phyloP scores from a whole-genome alignment of 192 early-diverging fungal species.

The Thamnidium elegans region DNA sequence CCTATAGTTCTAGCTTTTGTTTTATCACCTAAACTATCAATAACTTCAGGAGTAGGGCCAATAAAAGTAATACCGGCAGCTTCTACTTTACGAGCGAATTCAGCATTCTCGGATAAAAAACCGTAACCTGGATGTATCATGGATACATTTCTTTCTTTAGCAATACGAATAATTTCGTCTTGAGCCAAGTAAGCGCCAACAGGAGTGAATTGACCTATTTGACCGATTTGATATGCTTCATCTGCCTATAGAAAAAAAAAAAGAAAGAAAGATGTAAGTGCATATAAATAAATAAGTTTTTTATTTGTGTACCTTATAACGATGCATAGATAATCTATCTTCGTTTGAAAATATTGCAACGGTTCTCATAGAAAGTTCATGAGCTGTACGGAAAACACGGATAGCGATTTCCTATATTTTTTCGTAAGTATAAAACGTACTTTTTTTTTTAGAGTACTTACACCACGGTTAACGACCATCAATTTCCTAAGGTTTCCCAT shows the following conservation, averaged over 20 bases:
- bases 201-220: slow-evolving; percentile 72
- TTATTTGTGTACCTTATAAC: slow-evolving; percentile 66
- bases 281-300: background rate
- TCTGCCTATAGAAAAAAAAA: slow-evolving; percentile 62
- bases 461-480: slow-evolving; percentile 53
- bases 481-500: slow-evolving; percentile 49
- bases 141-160: slow-evolving; percentile 68
- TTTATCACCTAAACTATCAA: slow-evolving; percentile 90
- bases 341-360: slow-evolving; percentile 89
- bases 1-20: slow-evolving; percentile 85
- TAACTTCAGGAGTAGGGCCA: slow-evolving; percentile 78
- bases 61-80: slow-evolving; percentile 88
- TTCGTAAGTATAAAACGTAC: background rate
- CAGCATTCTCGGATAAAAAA: slow-evolving; percentile 90
- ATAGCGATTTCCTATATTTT: slow-evolving; percentile 82
- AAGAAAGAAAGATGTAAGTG: background rate
- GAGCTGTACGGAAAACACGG: slow-evolving; percentile 89
- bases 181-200: slow-evolving; percentile 93
- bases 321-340: slow-evolving; percentile 88
- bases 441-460: slow-evolving; percentile 20
- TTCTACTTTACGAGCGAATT: slow-evolving; percentile 84
- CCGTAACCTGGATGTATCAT: slow-evolving; percentile 96
- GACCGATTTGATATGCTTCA: slow-evolving; percentile 92
- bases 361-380: slow-evolving; percentile 86
- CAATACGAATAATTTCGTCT: slow-evolving; percentile 89